Base-by-base conservation (phyloP, 2,329 filamentous ascomycete genomes). In the Cladosporium sp. region DNA sequence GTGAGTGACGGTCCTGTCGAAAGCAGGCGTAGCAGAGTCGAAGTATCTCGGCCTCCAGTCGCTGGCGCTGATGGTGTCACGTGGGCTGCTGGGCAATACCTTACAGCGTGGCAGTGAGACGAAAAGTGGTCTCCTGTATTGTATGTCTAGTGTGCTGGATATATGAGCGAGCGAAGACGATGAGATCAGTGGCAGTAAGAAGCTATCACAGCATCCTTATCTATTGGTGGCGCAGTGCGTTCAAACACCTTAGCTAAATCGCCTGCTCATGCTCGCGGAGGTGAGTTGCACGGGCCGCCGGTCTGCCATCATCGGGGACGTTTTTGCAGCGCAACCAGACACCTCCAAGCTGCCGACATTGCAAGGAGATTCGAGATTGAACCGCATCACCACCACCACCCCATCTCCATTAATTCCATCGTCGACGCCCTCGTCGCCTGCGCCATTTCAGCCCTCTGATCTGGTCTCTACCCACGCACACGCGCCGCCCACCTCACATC, bases 271-370 rank as follows among this genome's bases (percentile, higher is more conserved):
- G 28, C 52, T 34, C 12, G 14, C 34, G 34, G 34, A 36, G 34
- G 28, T 30, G 32, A 2, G 11, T 28, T 18, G 24, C 52, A 32
- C 26, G 52, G 52, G 15, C 51, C 51, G 26, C 49, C 26, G 49
- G 38, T 21, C 55, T 41, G 28, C 47, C 59, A 51, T 62, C 59
- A 62, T 62, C 59, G 59, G 28, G 60, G 21, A 54, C 60, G 49
- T 63, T 63, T 63, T 63, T 63, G 47, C 60, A 63, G 41, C 41
- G 41, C 41, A 47, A 18, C 24, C 24, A 24, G 24, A 24, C 41
- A 47, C 41, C 60, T 49, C 38, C 28, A 28, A 62, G 59, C 38
- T 60, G 47, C 34, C 54, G 32, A 58, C 55, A 58, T 41, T 38
- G 14, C 32, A 41, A 28, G 34, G 55, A 58, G 55, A 58, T 32